Conservation (phyloP, 2,329 filamentous ascomycete genomes). For the Plenodomus tracheiphilus region DNA sequence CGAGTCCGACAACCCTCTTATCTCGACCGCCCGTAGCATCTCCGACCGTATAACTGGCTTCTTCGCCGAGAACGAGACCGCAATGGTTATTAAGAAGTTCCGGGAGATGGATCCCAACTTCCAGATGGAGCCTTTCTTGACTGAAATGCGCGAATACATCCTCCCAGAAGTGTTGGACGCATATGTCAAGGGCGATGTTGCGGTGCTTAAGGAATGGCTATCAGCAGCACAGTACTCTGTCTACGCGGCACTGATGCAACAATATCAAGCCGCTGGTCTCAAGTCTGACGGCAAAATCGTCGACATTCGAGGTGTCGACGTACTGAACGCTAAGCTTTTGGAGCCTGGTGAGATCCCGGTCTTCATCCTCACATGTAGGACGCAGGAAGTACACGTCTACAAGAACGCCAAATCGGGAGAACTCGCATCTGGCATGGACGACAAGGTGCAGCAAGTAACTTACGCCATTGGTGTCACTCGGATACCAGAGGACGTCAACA, state of each 20-base stretch:
- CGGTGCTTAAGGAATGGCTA: conserved; percentile 91
- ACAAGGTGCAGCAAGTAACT: conserved; percentile 96
- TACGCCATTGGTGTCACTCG: conserved; percentile 97
- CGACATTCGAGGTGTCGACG: conserved; percentile 93
- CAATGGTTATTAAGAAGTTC: conserved; percentile 97
- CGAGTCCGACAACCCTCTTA: conserved; percentile 95
- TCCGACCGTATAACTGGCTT: conserved; percentile 92
- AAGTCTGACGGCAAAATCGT: conserved; percentile 94
- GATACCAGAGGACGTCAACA: conserved; percentile 92
- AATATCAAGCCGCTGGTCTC: conserved; percentile 90
- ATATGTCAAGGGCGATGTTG: conserved; percentile 93
- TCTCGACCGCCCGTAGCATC: conserved; percentile 90
- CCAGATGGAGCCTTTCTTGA: conserved; percentile 91
- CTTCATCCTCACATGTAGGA: conserved; percentile 94
- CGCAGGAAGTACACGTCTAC: conserved; percentile 97
- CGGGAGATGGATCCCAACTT: conserved; percentile 93
- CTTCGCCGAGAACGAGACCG: conserved; percentile 98
- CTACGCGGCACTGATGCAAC: conserved; percentile 93
- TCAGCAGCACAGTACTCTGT: conserved; percentile 96
- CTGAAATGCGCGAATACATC: conserved; percentile 96
- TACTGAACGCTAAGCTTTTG: conserved; percentile 76
- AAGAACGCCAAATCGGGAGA: conserved; percentile 86
- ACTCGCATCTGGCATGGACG: conserved; percentile 95
- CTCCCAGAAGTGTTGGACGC: conserved; percentile 95
- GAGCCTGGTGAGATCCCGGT: conserved; percentile 89